These are phyloP conservation scores for Apophysomyces elegans DNA, from an alignment of 371 early-diverging fungal species.

Conservation along the genomic window DNA sequence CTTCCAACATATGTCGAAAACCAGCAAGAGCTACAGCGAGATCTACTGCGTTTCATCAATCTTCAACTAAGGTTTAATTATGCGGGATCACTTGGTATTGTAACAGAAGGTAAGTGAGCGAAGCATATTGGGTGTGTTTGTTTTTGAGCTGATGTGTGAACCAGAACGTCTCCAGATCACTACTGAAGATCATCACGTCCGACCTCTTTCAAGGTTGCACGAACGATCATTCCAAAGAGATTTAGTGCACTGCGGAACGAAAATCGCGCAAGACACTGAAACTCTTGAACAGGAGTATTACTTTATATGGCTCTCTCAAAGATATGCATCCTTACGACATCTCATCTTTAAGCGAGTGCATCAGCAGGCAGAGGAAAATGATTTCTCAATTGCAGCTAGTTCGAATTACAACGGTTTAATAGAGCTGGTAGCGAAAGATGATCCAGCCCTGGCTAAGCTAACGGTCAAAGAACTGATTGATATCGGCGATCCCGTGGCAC, in stretches of 20 bases:
- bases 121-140: not conserved
- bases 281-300: conserved; percentile 26
- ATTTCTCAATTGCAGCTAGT: conserved; percentile 37
- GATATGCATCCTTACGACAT: conserved; percentile 42
- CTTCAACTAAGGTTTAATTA: conserved; percentile 42
- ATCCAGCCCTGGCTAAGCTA: conserved; percentile 36
- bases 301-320: conserved; percentile 44
- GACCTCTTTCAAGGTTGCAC: conserved; percentile 34
- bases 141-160: not conserved
- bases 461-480: conserved; percentile 53
- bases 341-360: conserved; percentile 42
- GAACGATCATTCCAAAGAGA: conserved; percentile 51
- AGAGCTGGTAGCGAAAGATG: conserved; percentile 29
- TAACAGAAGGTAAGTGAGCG: conserved; percentile 20
- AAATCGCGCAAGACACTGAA: conserved; percentile 31
- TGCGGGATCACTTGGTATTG: conserved; percentile 40
- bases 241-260: conserved; percentile 36
- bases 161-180: conserved; percentile 19
- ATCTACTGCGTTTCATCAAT: conserved; percentile 39
- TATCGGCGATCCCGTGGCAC: conserved; percentile 40
- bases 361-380: conserved; percentile 39
- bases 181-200: conserved; percentile 14
- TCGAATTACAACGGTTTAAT: conserved; percentile 51
- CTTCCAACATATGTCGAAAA: conserved; percentile 24
- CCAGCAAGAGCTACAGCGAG: conserved; percentile 22